Evolutionary conservation across 2,329 filamentous ascomycete species (phyloP).

Genomic region (Coniochaeta sp.): DNA sequence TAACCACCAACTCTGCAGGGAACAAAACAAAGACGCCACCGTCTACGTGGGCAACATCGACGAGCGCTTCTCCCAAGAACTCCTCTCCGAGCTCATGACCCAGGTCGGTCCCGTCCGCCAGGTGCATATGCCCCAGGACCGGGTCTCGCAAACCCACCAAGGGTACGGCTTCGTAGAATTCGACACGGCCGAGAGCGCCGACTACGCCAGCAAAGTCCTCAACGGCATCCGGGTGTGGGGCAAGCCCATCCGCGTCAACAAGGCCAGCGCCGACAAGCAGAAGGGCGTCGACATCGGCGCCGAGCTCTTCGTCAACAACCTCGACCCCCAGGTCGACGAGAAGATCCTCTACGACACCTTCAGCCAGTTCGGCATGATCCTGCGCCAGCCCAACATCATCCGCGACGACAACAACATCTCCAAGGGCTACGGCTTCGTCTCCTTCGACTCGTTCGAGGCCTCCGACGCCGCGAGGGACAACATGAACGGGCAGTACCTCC

Average conservation of each 20-base stretch:
- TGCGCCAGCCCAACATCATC: constrained; percentile 83
- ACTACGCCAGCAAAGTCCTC: constrained; percentile 95
- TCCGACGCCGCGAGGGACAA: constrained; percentile 86
- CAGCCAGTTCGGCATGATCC: constrained; percentile 78
- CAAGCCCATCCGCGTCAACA: constrained; percentile 95
- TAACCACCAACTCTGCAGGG: constrained; percentile 48
- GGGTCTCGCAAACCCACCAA: constrained; percentile 93
- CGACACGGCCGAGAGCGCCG: constrained; percentile 88
- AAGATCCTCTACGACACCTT: constrained; percentile 94
- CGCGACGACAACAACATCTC: constrained; percentile 81
- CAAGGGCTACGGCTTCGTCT: constrained; percentile 96
- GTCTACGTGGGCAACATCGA: constrained; percentile 98
- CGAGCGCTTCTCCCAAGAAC: constrained; percentile 83
- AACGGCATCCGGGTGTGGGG: constrained; percentile 90
- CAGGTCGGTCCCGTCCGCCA: constrained; percentile 97
- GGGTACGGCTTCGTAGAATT: constrained; percentile 99
- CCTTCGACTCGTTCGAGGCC: constrained; percentile 86
- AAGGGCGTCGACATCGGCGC: constrained; percentile 90
- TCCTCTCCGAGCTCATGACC: constrained; percentile 97
- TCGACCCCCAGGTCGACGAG: constrained; percentile 91
- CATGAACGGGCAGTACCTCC: constrained; percentile 93
- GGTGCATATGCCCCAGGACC: constrained; percentile 96
- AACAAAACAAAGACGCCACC: constrained; percentile 96
- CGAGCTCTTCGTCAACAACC: constrained; percentile 93
- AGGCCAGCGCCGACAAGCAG: constrained; percentile 85